Conservation (phyloP, 2,329 filamentous ascomycete genomes). For the Metarhizium guizhouense region DNA sequence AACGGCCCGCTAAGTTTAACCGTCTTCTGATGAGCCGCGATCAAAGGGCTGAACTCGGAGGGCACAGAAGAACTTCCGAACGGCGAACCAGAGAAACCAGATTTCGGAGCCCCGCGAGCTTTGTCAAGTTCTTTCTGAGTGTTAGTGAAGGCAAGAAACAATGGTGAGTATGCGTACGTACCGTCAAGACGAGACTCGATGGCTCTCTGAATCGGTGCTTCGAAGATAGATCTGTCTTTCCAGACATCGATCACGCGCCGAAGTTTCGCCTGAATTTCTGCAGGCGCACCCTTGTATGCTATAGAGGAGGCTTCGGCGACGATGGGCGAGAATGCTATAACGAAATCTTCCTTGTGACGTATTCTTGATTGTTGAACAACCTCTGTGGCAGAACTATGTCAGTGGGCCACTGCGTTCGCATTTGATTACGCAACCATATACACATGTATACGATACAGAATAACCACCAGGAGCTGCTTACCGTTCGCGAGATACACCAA, state of each 20-base stretch:
- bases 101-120: constrained; percentile 41
- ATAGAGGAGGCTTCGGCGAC: constrained; percentile 82
- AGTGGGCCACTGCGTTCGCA: not conserved
- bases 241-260: constrained; percentile 89
- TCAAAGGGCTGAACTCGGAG: constrained; percentile 66
- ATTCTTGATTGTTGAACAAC: constrained; percentile 95
- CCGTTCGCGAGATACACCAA: constrained; percentile 93
- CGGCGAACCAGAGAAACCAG: constrained; percentile 46
- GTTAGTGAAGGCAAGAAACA: constrained; percentile 10
- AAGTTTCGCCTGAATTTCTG: constrained; percentile 81
- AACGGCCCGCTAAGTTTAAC: constrained; percentile 63
- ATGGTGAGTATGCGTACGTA: constrained; percentile 27
- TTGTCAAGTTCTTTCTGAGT: constrained; percentile 51
- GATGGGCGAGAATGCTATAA: constrained; percentile 82
- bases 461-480: constrained; percentile 32
- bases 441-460: not conserved
- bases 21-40: constrained; percentile 63
- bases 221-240: constrained; percentile 80
- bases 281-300: constrained; percentile 84
- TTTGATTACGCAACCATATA: not conserved
- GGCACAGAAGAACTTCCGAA: constrained; percentile 56
- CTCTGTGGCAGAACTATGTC: constrained; percentile 47
- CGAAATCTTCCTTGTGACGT: constrained; percentile 84
- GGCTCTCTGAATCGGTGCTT: constrained; percentile 65
- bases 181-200: constrained; percentile 75